These are phyloP conservation scores for Cytidiella melzeri DNA, from an alignment of 768 basidiomycete species.

Conservation along the genomic window DNA sequence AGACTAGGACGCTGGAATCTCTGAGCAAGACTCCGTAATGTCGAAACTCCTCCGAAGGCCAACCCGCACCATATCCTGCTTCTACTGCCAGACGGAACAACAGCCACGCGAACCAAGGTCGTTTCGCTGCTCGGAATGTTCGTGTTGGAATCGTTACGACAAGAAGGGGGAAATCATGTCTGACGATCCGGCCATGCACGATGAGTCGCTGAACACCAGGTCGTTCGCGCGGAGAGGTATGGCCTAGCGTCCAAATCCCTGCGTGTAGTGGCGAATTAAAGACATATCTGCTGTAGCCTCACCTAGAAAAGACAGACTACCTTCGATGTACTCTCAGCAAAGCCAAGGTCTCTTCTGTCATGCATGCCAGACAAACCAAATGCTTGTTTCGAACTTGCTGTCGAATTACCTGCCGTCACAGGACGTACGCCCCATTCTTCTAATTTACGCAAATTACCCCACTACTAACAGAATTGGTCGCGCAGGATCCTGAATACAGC, in stretches of 20 bases:
- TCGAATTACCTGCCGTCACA: constrained; percentile 83
- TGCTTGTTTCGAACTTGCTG: constrained; percentile 77
- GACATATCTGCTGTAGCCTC: constrained; percentile 43
- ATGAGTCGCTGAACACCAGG: constrained; percentile 59
- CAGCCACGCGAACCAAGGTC: constrained; percentile 43
- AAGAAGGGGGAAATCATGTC: constrained; percentile 70
- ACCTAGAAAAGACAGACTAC: constrained; percentile 63
- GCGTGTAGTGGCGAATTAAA: constrained; percentile 1
- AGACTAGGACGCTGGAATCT: too few relatives aligned
- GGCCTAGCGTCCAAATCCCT: constrained; percentile 15
- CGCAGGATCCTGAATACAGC: constrained; percentile 68
- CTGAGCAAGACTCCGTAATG: constrained; percentile 18
- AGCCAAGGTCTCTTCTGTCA: constrained; percentile 70
- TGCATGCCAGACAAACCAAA: constrained; percentile 89
- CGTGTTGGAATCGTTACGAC: constrained; percentile 73
- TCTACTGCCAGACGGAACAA: constrained; percentile 57
- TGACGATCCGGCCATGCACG: constrained; percentile 86
- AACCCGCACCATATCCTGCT: constrained; percentile 46
- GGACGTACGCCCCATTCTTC: constrained; percentile 40
- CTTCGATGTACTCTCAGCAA: constrained; percentile 38
- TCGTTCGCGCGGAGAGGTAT: constrained; percentile 73
- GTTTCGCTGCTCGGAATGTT: constrained; percentile 63
- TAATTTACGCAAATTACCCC: too few relatives aligned
- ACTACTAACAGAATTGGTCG: too few relatives aligned
- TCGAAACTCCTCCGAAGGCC: constrained; percentile 46